Evolutionary conservation across 371 early-diverging fungal species (phyloP), one percentile per base, ranked within the genome.

Genomic region (Actinomortierella wolfii): DNA sequence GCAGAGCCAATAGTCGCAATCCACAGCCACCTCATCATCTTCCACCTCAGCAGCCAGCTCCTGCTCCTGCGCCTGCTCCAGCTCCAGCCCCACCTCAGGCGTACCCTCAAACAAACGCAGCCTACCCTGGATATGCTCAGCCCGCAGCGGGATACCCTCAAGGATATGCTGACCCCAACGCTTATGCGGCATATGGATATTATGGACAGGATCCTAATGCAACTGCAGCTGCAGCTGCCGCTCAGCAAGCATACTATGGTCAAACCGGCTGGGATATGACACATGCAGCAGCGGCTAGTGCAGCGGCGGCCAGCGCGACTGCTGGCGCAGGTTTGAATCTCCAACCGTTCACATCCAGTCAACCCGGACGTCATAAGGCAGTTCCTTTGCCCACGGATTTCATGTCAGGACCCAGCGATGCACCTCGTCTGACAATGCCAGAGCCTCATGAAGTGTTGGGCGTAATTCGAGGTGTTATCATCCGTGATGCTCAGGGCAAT

Each of bases 401-500:
- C 43, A 79, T 81, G 81, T 64, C 79, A 2, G 81, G 81, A 11
- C 79, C 81, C 2, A 81, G 81, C 43, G 77, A 73, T 18, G 81
- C 81, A 7, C 81, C 81, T 45, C 71, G 81, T 11, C 57, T 81
- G n/a, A 79, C 82, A 9, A 81, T 81, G 82, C 82, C 82, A 4
- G 82, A 79, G 53, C 82, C 82, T 14, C 82, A 81, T 44, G 76
- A 81, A 39, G 67, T 77, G 2, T 67, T 81, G 13, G 82, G 82
- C 9, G 76, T 69, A 13, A 79, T 81, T 51, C 75, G 77, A 43
- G 82, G 82, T 51, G 74, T 78, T 46, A 81, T 81, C 51, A 79
- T 81, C 47, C 59, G 82, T 44, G 82, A 81, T 62, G 79, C 82
- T 48, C 80, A 81, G 57, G 82, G 82, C 59, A 81, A 81, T 66